phyloP scores from a whole-genome alignment of 129 eudicot genomes.

The Centella asiatica region DNA sequence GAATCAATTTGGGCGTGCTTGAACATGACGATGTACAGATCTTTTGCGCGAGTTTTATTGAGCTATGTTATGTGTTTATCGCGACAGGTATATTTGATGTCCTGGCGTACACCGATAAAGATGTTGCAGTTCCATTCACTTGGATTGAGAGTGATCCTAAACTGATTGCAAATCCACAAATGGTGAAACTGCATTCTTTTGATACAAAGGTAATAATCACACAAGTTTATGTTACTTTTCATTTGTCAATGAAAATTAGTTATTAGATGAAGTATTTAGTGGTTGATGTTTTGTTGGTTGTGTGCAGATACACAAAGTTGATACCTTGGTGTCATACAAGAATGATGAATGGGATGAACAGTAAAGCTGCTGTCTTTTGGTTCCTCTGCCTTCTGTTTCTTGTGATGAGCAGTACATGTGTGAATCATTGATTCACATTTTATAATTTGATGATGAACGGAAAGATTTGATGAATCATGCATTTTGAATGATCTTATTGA shows the following conservation, averaged over 20 bases:
- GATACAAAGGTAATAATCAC: conserved; percentile 70
- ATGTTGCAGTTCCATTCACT: conserved; percentile 83
- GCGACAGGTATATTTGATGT: conserved; percentile 84
- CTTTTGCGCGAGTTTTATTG: background rate
- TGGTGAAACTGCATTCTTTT: conserved; percentile 92
- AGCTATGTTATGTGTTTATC: background rate
- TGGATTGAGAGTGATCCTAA: conserved; percentile 98
- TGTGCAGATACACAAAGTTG: conserved; percentile 97
- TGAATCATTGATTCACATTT: conserved; percentile 69
- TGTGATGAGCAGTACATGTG: conserved; percentile 7
- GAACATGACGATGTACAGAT: no score
- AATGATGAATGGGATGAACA: conserved; percentile 90
- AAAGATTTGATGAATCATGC: no score
- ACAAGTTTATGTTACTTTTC: background rate
- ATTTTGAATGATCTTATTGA: no score
- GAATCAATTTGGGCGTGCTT: background rate
- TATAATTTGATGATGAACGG: conserved; percentile 6
- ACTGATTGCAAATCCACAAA: conserved; percentile 82
- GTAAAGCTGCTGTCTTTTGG: conserved; percentile 18
- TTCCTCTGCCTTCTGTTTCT: conserved; percentile 1
- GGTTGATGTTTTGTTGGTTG: conserved; percentile 2
- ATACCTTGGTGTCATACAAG: conserved; percentile 91
- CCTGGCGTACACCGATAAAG: conserved; percentile 80
- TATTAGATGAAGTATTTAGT: no score
- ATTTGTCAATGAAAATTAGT: no score